A percentile compares a stretch with the other conserved stretches of the same genome.
These are phyloP conservation scores for Taphrina communis DNA, from an alignment of 1,139 yeast species.

Conservation along the genomic window DNA sequence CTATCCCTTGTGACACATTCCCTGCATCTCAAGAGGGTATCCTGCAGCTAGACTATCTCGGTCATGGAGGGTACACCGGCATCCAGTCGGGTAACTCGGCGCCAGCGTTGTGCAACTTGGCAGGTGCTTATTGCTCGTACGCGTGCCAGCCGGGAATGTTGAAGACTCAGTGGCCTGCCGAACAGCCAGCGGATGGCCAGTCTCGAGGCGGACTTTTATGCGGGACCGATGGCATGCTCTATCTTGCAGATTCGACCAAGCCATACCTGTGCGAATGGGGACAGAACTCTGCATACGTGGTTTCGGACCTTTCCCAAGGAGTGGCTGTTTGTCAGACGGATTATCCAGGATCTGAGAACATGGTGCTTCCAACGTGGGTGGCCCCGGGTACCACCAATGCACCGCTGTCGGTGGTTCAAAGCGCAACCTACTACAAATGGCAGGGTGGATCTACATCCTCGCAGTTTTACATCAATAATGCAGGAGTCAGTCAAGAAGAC, in stretches of 20 bases:
- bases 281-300: constrained; percentile 68
- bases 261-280: constrained; percentile 87
- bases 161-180: constrained; percentile 93
- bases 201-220: constrained; percentile 90
- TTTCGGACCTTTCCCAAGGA: constrained; percentile 63
- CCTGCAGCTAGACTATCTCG: constrained; percentile 77
- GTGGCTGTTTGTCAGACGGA: constrained; percentile 96
- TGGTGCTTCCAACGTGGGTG: constrained; percentile 90
- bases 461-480: constrained; percentile 96
- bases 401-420: constrained; percentile 79
- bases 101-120: constrained; percentile 61
- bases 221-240: constrained; percentile 69
- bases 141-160: constrained; percentile 97
- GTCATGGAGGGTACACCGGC: constrained; percentile 92
- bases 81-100: constrained; percentile 63
- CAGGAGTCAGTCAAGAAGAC: constrained; percentile 84
- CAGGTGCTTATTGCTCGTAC: constrained; percentile 91
- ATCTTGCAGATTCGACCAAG: constrained; percentile 70
- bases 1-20: constrained; percentile 72
- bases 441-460: constrained; percentile 79
- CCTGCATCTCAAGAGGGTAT: constrained; percentile 89
- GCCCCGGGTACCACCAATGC: constrained; percentile 64
- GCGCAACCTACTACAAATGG: constrained; percentile 80
- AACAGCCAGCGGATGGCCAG: constrained; percentile 84
- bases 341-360: constrained; percentile 98